phyloP scores from a whole-genome alignment of 2,329 filamentous ascomycete species.

The Beauveria brongniartii region DNA sequence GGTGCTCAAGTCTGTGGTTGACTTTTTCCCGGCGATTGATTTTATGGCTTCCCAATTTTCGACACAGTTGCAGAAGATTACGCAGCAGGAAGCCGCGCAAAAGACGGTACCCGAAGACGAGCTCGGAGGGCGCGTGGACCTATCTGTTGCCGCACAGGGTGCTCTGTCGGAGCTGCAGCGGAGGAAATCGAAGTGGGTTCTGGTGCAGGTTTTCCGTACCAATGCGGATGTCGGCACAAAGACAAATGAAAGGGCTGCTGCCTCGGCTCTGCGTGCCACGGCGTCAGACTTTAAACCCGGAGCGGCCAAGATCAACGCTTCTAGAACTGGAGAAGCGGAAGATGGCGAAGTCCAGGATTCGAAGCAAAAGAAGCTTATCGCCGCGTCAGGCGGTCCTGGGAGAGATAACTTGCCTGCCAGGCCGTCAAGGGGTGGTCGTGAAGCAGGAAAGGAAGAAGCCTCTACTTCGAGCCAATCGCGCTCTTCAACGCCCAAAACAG shows the following conservation, averaged over 20 bases:
- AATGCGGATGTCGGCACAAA: slow-evolving; percentile 34
- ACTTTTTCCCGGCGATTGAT: slow-evolving; percentile 81
- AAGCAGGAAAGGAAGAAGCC: slow-evolving; percentile 20
- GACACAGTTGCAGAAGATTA: slow-evolving; percentile 57
- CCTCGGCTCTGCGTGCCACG: slow-evolving; percentile 44
- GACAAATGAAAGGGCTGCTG: slow-evolving; percentile 21
- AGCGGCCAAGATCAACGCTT: slow-evolving; percentile 26
- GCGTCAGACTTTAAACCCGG: slow-evolving; percentile 59
- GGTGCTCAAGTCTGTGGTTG: slow-evolving; percentile 70
- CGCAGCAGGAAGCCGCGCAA: slow-evolving; percentile 48
- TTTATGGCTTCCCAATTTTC: slow-evolving; percentile 70
- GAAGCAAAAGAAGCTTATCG: slow-evolving; percentile 22
- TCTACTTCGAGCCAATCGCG: slow-evolving; percentile 15
- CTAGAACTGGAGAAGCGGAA: slow-evolving; percentile 45
- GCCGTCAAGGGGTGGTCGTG: slow-evolving; percentile 20
- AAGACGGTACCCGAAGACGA: slow-evolving; percentile 40
- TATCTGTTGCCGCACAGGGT: slow-evolving; percentile 66
- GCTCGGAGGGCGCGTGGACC: slow-evolving; percentile 58
- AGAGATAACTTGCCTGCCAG: slow-evolving; percentile 29
- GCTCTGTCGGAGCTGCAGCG: slow-evolving; percentile 63
- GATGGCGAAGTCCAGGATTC: slow-evolving; percentile 66
- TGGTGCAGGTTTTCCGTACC: slow-evolving; percentile 64
- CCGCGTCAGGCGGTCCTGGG: slow-evolving; percentile 9
- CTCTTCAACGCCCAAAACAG: slow-evolving; percentile 20
- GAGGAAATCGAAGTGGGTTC: slow-evolving; percentile 59